These are phyloP conservation scores for Candida golubevii DNA, from an alignment of 805 yeast species.

Conservation along the genomic window DNA sequence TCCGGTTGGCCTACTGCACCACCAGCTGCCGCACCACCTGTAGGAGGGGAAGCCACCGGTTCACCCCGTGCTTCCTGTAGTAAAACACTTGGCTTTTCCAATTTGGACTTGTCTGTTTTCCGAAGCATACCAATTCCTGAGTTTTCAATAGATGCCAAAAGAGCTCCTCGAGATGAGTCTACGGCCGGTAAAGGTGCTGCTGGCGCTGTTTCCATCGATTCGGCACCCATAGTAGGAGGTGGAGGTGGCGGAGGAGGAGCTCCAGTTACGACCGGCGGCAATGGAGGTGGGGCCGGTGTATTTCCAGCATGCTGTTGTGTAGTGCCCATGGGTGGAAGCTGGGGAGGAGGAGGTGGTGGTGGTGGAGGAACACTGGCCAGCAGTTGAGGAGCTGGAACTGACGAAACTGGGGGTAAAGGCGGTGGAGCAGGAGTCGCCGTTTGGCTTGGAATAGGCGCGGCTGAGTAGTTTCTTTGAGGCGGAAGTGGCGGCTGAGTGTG, in stretches of 20 bases:
- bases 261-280: conserved; percentile 2
- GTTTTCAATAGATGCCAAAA: conserved; percentile 79
- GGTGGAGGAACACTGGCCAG: background rate
- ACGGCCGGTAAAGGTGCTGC: conserved; percentile 26
- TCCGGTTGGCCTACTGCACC: conserved; percentile 54
- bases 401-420: conserved; percentile 18
- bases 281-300: conserved; percentile 29
- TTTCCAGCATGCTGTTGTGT: conserved; percentile 6
- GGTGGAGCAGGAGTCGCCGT: conserved; percentile 20
- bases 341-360: conserved; percentile 12
- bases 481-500: conserved; percentile 9
- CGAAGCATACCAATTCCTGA: conserved; percentile 68
- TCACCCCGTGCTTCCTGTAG: conserved; percentile 72
- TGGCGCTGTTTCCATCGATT: conserved; percentile 4
- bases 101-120: conserved; percentile 77
- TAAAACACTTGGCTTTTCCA: conserved; percentile 73
- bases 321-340: conserved; percentile 15
- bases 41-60: conserved; percentile 32
- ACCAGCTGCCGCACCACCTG: conserved; percentile 25
- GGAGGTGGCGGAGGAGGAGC: conserved; percentile 19
- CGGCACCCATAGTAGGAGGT: conserved; percentile 8
- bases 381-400: conserved; percentile 9
- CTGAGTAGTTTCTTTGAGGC: conserved; percentile 21
- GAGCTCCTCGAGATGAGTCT: conserved; percentile 69
- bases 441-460: conserved; percentile 19